phyloP scores from a whole-genome alignment of 805 yeast genomes.

The Pichia manshurica region DNA sequence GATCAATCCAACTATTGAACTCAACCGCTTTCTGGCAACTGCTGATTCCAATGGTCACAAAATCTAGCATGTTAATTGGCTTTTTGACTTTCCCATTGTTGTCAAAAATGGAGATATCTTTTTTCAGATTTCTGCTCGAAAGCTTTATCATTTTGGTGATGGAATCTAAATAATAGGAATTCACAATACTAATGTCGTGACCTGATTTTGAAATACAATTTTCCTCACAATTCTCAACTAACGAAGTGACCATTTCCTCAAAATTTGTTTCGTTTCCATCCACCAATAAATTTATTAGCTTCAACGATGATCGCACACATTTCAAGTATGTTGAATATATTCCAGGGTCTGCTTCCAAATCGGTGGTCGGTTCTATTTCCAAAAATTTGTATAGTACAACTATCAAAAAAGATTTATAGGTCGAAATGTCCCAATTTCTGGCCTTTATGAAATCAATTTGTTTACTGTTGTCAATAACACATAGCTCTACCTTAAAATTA shows the following conservation, averaged over 20 bases:
- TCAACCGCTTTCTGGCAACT: constrained; percentile 20
- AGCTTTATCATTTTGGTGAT: constrained; percentile 23
- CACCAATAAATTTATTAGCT: constrained; percentile 40
- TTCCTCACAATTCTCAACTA: constrained; percentile 12
- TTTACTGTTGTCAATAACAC: constrained; percentile 44
- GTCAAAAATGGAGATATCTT: constrained; percentile 8
- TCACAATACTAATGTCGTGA: neutral
- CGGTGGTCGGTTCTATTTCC: constrained; percentile 18
- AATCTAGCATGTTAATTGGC: constrained; percentile 20
- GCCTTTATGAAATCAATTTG: constrained; percentile 38
- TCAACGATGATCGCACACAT: constrained; percentile 40
- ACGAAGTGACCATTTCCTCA: constrained; percentile 23
- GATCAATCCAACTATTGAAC: constrained; percentile 25
- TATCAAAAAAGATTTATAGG: constrained; percentile 54
- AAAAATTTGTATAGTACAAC: constrained; percentile 44
- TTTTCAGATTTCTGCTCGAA: constrained; percentile 19
- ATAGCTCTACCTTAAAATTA: constrained; percentile 51
- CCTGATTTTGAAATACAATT: constrained; percentile 2
- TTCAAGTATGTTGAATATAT: constrained; percentile 28
- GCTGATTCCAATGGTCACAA: constrained; percentile 24
- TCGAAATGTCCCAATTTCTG: constrained; percentile 47
- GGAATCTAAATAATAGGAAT: constrained; percentile 22
- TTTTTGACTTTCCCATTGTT: neutral
- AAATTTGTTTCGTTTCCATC: constrained; percentile 57
- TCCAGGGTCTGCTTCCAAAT: constrained; percentile 15